Evolutionary conservation across 352 stramenopile genomes (phyloP).

Genomic region (Globisporangium iwayamae): DNA sequence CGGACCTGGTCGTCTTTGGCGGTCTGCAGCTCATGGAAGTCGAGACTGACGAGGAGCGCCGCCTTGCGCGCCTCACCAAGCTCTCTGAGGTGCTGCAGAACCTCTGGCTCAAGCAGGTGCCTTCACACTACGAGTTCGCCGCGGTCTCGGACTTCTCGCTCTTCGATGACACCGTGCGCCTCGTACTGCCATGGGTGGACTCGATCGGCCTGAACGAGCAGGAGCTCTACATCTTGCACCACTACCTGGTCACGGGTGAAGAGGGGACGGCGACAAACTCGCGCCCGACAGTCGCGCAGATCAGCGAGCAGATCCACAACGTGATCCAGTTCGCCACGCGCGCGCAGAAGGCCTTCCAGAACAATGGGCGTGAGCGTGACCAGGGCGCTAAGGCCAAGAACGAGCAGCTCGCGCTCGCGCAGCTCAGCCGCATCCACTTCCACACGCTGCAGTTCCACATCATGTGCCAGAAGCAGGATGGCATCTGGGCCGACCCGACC

Average conservation of each 20-base stretch:
- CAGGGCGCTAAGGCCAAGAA: conserved; percentile 10
- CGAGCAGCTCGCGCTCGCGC: conserved; percentile 42
- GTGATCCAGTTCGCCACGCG: conserved; percentile 57
- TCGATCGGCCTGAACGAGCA: conserved; percentile 84
- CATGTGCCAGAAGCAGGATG: conserved; percentile 62
- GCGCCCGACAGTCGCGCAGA: conserved; percentile 65
- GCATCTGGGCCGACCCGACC: conserved; percentile 69
- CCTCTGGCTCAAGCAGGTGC: conserved; percentile 50
- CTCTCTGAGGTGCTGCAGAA: conserved; percentile 72
- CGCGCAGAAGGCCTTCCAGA: conserved; percentile 42
- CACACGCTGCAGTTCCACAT: conserved; percentile 88
- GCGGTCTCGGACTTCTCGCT: conserved; percentile 81
- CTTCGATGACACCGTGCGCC: conserved; percentile 75
- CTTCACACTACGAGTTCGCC: conserved; percentile 81
- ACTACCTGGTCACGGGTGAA: conserved; percentile 74
- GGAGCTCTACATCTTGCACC: conserved; percentile 79
- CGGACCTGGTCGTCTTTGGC: conserved; percentile 76
- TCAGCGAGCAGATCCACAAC: conserved; percentile 68
- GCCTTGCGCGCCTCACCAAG: conserved; percentile 50
- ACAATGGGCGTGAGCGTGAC: conserved; percentile 20
- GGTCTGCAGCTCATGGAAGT: conserved; percentile 85
- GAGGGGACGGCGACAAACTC: conserved; percentile 73
- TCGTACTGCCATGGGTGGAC: conserved; percentile 75
- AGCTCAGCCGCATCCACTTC: conserved; percentile 80
- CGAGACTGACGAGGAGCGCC: conserved; percentile 53